phyloP scores from a whole-genome alignment of 331 rosid species.

The Quercus lobata region DNA sequence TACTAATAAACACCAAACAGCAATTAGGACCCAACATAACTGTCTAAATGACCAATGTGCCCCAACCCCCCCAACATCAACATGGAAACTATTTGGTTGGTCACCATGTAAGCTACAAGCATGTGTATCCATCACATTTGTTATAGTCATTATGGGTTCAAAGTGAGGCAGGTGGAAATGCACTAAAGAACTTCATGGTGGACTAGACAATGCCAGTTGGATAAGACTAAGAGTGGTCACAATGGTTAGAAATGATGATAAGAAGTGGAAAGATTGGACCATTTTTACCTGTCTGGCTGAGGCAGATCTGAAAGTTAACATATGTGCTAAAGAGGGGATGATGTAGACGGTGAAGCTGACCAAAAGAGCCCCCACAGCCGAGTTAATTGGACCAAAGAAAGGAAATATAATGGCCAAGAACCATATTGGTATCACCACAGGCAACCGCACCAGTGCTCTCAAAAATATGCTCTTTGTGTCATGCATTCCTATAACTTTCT shows the following conservation, averaged over 20 bases:
- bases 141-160: not conserved
- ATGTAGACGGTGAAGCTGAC: conserved; percentile 97
- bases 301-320: conserved; percentile 82
- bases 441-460: conserved; percentile 88
- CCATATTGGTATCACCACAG: conserved; percentile 96
- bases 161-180: not conserved
- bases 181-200: conserved; percentile 11
- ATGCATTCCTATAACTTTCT: conserved; percentile 93
- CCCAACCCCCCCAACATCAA: not conserved
- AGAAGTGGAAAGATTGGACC: conserved; percentile 29
- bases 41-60: not conserved
- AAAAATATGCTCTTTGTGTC: conserved; percentile 81
- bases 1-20: not conserved
- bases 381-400: conserved; percentile 95
- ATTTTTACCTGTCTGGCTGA: conserved; percentile 80
- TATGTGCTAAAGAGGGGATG: conserved; percentile 86
- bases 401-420: conserved; percentile 92
- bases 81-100: not conserved
- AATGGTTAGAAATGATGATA: conserved; percentile 14
- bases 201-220: conserved; percentile 11
- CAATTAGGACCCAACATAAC: not conserved
- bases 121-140: no score
- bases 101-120: not conserved
- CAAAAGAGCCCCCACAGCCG: conserved; percentile 94
- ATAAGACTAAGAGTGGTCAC: conserved; percentile 1